Base-by-base conservation (phyloP, 2,329 filamentous ascomycete species). In the Helotiales sp. region DNA sequence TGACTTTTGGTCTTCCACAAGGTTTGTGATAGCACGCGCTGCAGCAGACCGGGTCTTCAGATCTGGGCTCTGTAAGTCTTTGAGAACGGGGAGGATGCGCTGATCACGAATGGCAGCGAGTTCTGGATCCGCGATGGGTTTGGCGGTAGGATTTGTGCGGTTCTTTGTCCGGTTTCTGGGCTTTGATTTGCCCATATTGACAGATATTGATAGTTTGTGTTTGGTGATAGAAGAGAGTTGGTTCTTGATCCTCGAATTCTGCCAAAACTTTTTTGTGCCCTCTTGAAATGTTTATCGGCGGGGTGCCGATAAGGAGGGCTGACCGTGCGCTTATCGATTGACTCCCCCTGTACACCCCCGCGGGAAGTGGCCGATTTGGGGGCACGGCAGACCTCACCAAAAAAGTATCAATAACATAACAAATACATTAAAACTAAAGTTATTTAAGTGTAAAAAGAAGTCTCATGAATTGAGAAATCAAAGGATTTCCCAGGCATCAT, bases 51-150 rank as follows among this genome's bases (percentile, higher is more conserved):
- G 84, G n/a, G 82, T 83, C 75, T 86, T 87, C 59, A 85, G 80
- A 49, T 90, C 86, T 37, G 86, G 74, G 74, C 85, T 87, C 73
- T 86, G 82, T 47, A 91, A 80, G 71, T 89, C 84, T 69, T 83
- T 83, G 67, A 91, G 80, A 52, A 89, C 83, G 20, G 89, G 89
- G 40, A 91, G 78, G 74, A 91, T 88, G 77, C 85, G 86, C 78
- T 83, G 80, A 69, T 90, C 87, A 37, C 89, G 83, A 50, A 91
- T 82, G 13, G 87, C 86, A 24, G 86, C 85, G 63, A 90, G 83
- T 75, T 89, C 86, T 6, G 88, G 87, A 74, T 90, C 88, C 1
- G 87, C 80, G 4, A 86, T 87, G 22, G 85, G 85, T 76, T 88
- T 89, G 65, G 82, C 79, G 61, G 88, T 82, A 67, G 87, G 87